Evolutionary conservation across 306 rosid genomes (phyloP), one percentile per base, ranked within the genome.

Genomic region (Prosopis cineraria): DNA sequence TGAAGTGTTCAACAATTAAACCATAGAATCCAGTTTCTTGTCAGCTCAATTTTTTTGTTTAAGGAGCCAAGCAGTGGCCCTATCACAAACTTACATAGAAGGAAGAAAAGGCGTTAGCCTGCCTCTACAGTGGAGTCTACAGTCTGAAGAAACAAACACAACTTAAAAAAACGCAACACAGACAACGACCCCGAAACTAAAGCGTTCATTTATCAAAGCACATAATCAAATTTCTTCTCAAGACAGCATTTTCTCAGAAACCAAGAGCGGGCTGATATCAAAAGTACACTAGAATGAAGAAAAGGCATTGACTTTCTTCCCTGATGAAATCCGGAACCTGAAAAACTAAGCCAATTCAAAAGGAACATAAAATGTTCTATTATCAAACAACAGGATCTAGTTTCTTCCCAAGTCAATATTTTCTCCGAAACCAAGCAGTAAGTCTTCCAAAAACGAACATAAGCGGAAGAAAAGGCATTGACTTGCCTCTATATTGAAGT

Each of bases 401-500:
- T 60, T 60, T 29, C 67, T 30, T 60, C 22, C 16, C 40, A 60
- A 14, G 36, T 60, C 39, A 60, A 5, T 7, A 16, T 6, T 30
- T 62, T 8, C 13, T 31, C 24, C 11, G 20, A 62, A 62, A 62
- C 1, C 43, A 62, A 62, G 39, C 25, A 36, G 2, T 8, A 10
- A 37, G 41, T 33, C 47, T 19, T 33, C 22, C 13, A 43, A 17
- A 37, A 50, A 33, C 2, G 22, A n/a, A 36, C 71, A 37, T 11
- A 37, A 50, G 19, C 0, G 73, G 36, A 78, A 22, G 60, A 34
- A 44, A 41, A 79, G 16, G 37, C 19, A 25, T 16, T 76, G 64
- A 76, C 73, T 76, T 36, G 80, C 80, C 53, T 76, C 36, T 14
- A 47, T 31, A n/a, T 33, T 37, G 79, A 30, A n/a, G 33, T 13